Percentiles rank a stretch among this genome's conserved stretches.
Conservation (phyloP, 257 asterid species). For the Solanum chmielewskii region DNA sequence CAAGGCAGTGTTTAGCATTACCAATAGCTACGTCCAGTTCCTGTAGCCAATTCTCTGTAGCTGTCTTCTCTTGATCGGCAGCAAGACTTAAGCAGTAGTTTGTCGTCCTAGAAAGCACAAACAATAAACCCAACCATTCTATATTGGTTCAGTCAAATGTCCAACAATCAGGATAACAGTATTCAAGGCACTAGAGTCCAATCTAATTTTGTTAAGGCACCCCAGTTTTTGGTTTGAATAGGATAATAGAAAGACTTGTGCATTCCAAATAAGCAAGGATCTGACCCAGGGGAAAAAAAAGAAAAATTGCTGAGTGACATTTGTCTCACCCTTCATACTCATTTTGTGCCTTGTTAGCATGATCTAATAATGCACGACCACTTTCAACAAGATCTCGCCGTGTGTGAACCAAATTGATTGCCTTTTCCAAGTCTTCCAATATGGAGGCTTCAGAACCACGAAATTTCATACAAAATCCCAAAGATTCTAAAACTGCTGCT, state of each 20-base stretch:
- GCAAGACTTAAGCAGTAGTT: slow-evolving; percentile 79
- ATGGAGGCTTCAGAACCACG: slow-evolving; percentile 95
- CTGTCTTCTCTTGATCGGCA: slow-evolving; percentile 81
- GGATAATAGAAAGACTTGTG: neutral
- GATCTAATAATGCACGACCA: slow-evolving; percentile 81
- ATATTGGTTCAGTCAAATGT: neutral
- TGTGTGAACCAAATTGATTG: slow-evolving; percentile 81
- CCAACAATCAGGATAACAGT: neutral
- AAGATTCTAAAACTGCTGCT: slow-evolving; percentile 83
- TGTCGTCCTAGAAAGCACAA: slow-evolving; percentile 62
- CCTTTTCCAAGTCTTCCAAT: slow-evolving; percentile 86
- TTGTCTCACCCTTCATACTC: slow-evolving; percentile 75
- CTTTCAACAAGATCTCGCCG: slow-evolving; percentile 89
- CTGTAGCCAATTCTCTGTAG: slow-evolving; percentile 76
- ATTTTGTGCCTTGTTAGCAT: slow-evolving; percentile 86
- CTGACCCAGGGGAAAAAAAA: neutral
- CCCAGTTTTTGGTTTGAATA: neutral
- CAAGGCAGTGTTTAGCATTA: slow-evolving; percentile 70
- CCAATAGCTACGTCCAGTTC: slow-evolving; percentile 62
- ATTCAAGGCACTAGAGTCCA: neutral
- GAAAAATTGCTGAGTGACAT: neutral
- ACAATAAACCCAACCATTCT: slow-evolving; percentile 3
- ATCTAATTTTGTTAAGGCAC: neutral
- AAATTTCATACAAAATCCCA: slow-evolving; percentile 92
- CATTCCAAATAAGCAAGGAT: neutral